Evolutionary conservation across 2,329 filamentous ascomycete species (phyloP).

Genomic region (Mariannaea sp.): DNA sequence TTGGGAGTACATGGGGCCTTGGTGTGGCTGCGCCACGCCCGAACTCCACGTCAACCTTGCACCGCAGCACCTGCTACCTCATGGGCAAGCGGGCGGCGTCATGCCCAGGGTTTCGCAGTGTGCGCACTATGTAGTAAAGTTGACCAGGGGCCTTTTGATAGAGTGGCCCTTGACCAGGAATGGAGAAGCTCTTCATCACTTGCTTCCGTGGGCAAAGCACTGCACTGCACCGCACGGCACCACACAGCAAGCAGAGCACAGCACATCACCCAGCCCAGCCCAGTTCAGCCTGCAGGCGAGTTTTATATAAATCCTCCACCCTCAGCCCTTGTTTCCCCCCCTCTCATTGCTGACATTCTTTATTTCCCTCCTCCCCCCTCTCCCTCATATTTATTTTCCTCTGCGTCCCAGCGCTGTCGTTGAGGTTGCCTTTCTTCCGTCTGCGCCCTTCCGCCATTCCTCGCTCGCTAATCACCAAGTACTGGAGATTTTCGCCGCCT

Average conservation of each 20-base stretch:
- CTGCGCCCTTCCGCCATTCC: constrained; percentile 4
- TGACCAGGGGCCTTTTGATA: background rate
- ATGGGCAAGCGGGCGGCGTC: background rate
- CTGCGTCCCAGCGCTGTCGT: background rate
- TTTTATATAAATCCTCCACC: constrained; percentile 23
- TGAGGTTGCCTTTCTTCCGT: background rate
- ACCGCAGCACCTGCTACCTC: constrained; percentile 1
- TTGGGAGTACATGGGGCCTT: too few species aligned
- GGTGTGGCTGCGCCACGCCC: constrained; percentile 20
- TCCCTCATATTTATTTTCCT: background rate
- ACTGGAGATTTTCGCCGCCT: constrained; percentile 9
- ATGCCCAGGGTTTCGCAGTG: background rate
- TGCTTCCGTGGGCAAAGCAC: too few species aligned
- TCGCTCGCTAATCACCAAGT: constrained; percentile 19
- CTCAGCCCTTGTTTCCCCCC: constrained; percentile 8
- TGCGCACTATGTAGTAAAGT: too few species aligned
- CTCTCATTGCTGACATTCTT: constrained; percentile 19
- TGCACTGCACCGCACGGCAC: background rate
- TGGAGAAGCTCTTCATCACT: background rate
- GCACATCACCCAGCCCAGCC: too few species aligned
- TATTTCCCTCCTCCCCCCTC: constrained; percentile 1
- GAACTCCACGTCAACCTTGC: constrained; percentile 24
- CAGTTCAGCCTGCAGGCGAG: constrained; percentile 7
- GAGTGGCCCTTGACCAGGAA: background rate
- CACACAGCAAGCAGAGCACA: constrained; percentile 1